These are phyloP conservation scores for Fremontodendron californicum DNA, from an alignment of 345 rosid genomes.

Conservation along the genomic window DNA sequence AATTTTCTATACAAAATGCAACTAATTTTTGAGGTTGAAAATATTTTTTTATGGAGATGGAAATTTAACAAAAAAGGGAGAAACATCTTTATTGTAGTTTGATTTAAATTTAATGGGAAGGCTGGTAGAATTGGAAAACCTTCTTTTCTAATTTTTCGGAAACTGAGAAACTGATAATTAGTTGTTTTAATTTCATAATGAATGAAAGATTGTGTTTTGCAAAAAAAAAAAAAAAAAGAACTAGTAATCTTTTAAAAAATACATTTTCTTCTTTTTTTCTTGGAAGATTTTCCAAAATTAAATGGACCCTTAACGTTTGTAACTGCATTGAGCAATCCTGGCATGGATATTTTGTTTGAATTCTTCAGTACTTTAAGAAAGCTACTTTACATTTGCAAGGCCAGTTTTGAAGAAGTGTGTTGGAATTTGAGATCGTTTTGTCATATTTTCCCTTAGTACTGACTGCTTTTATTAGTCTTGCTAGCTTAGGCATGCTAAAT, in stretches of 20 bases:
- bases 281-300: neutral
- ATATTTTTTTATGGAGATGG: neutral
- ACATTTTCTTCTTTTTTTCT: neutral
- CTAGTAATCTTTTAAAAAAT: neutral
- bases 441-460: neutral
- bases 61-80: neutral
- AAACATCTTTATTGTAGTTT: neutral
- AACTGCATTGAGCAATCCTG: neutral
- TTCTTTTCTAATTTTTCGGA: neutral
- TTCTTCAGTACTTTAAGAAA: neutral
- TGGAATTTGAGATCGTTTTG: neutral
- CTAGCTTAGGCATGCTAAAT: neutral
- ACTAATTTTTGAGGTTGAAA: neutral
- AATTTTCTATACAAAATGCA: neutral
- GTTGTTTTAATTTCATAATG: neutral
- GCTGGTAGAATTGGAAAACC: neutral
- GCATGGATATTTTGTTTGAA: neutral
- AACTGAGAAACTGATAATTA: neutral
- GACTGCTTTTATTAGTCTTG: neutral
- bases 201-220: neutral
- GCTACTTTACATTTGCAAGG: neutral
- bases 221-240: neutral
- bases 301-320: neutral
- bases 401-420: neutral
- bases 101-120: neutral